Conservation (phyloP, 1,139 yeast species). For the Citeromyces hawaiiensis region DNA sequence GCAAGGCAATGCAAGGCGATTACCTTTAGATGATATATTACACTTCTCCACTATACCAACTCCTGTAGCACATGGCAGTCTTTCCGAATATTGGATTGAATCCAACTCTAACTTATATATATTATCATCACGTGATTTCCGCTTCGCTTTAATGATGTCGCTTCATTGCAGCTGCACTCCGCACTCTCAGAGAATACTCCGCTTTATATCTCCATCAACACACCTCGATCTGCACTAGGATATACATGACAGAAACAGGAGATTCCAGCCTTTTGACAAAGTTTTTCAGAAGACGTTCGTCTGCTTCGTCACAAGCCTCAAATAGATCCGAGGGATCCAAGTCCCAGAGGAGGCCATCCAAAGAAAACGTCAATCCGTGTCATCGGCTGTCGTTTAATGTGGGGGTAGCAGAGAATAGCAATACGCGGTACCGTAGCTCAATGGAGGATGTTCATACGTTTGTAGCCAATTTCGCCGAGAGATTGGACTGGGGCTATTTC, state of each 20-base stretch:
- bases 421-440: constrained; percentile 64
- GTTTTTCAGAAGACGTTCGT: constrained; percentile 1
- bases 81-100: too few relatives aligned
- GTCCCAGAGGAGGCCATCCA: constrained; percentile 1
- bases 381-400: constrained; percentile 42
- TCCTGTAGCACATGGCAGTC: too few relatives aligned
- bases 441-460: constrained; percentile 98
- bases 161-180: too few relatives aligned
- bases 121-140: too few relatives aligned
- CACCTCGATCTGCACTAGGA: background rate
- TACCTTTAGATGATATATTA: too few relatives aligned
- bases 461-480: constrained; percentile 82
- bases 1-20: too few relatives aligned
- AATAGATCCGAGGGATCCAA: background rate
- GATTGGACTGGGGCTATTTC: constrained; percentile 89
- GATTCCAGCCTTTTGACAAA: background rate
- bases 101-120: too few relatives aligned
- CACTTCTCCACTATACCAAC: too few relatives aligned
- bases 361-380: constrained; percentile 12
- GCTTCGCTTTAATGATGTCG: too few relatives aligned
- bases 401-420: constrained; percentile 85
- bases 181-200: too few relatives aligned
- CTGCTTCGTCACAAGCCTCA: background rate
- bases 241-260: background rate
- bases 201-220: too few relatives aligned